phyloP scores from a whole-genome alignment of 1,284 basidiomycete genomes.

The Ganoderma sp. region DNA sequence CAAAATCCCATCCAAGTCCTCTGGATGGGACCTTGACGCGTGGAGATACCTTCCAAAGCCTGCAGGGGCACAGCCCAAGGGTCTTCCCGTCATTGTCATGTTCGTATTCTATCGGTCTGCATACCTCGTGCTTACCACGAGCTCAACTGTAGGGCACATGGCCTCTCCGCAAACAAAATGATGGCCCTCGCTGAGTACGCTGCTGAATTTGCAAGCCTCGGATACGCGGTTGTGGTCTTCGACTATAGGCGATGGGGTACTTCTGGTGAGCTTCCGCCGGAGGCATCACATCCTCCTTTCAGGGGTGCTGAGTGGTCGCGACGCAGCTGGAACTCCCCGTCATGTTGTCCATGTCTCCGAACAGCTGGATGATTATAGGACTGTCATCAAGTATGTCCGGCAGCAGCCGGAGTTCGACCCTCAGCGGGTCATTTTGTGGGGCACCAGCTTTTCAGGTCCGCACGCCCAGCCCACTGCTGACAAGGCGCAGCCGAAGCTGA shows the following conservation, averaged over 20 bases:
- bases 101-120: slow-evolving; percentile 14
- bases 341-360: slow-evolving; percentile 42
- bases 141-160: slow-evolving; percentile 42
- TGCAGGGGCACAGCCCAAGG: slow-evolving; percentile 10
- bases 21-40: slow-evolving; percentile 45
- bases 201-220: slow-evolving; percentile 40
- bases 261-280: slow-evolving; percentile 39
- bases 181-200: slow-evolving; percentile 44
- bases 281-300: background rate
- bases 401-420: slow-evolving; percentile 43
- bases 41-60: slow-evolving; percentile 42
- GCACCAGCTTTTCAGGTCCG: slow-evolving; percentile 43
- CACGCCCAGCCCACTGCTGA: background rate
- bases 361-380: slow-evolving; percentile 48
- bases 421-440: slow-evolving; percentile 45
- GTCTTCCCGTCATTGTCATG: slow-evolving; percentile 46
- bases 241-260: slow-evolving; percentile 49
- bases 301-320: background rate
- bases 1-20: slow-evolving; percentile 43
- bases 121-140: too few species aligned
- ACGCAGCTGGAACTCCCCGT: slow-evolving; percentile 44
- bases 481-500: background rate
- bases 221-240: slow-evolving; percentile 47
- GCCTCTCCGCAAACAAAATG: slow-evolving; percentile 42
- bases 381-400: slow-evolving; percentile 44